Percentiles rank a stretch among this genome's conserved stretches.
phyloP scores from a whole-genome alignment of 2,329 filamentous ascomycete genomes.

The Aspergillus fructus region DNA sequence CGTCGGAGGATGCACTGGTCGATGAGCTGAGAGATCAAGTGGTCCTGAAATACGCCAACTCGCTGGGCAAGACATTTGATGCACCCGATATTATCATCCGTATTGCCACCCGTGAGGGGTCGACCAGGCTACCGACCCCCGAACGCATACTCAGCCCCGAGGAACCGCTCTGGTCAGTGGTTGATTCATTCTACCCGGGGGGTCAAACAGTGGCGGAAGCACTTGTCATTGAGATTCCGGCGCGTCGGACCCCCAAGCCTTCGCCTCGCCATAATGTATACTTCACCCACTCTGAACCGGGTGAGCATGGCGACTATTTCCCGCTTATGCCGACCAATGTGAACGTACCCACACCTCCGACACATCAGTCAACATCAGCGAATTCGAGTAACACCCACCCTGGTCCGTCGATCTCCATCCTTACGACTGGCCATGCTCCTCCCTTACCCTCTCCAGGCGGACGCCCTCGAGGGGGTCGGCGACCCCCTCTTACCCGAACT shows the following conservation, averaged over 20 bases:
- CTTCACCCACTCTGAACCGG: conserved; percentile 59
- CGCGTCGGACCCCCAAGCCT: conserved; percentile 72
- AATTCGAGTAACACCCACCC: conserved; percentile 43
- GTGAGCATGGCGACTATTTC: conserved; percentile 79
- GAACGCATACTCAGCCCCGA: conserved; percentile 80
- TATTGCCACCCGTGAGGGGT: conserved; percentile 67
- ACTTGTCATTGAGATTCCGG: conserved; percentile 82
- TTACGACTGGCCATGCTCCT: conserved; percentile 77
- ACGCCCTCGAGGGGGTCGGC: conserved; percentile 53
- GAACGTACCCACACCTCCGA: conserved; percentile 40
- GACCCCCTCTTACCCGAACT: conserved; percentile 62
- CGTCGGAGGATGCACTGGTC: conserved; percentile 84
- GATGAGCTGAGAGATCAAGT: conserved; percentile 94
- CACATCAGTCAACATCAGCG: conserved; percentile 41
- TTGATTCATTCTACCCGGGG: conserved; percentile 81
- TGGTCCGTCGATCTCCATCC: conserved; percentile 72
- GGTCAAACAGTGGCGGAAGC: conserved; percentile 89
- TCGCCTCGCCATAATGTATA: conserved; percentile 63
- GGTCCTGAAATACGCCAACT: conserved; percentile 89
- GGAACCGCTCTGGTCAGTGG: conserved; percentile 72
- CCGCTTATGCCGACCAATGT: conserved; percentile 62
- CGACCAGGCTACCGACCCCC: conserved; percentile 43
- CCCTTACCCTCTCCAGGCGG: conserved; percentile 80
- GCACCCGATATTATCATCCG: conserved; percentile 83
- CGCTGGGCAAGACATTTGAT: conserved; percentile 83